Percentiles rank a stretch among this genome's conserved stretches.
Evolutionary conservation across 225 moss, liverwort and hornwort species (phyloP).

Genomic region (Climacium dendroides): DNA sequence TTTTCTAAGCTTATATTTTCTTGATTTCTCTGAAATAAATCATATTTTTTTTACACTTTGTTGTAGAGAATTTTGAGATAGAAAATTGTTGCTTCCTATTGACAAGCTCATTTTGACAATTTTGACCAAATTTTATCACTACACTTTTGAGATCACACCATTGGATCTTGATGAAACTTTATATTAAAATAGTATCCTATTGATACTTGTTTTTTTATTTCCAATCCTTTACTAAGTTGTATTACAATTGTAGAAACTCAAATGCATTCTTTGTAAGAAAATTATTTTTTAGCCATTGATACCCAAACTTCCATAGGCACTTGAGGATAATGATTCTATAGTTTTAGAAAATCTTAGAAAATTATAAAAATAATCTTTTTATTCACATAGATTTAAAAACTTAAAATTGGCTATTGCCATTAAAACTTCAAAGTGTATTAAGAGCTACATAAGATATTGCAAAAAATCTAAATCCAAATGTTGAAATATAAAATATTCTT

Average conservation of each 20-base stretch:
- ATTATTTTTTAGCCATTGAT: background rate
- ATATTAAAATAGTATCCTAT: fast-evolving
- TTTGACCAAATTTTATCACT: background rate
- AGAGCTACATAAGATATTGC: background rate
- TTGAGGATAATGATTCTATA: no score
- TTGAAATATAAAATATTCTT: background rate
- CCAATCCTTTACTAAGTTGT: no score
- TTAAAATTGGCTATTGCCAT: background rate
- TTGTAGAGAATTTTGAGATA: background rate
- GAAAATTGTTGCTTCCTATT: background rate
- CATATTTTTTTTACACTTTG: background rate
- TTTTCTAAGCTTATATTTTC: background rate
- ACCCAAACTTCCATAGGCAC: background rate
- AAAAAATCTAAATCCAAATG: background rate
- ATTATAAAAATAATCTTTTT: background rate
- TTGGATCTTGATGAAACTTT: background rate
- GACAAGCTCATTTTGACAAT: background rate
- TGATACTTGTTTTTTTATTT: background rate
- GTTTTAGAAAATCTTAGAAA: background rate
- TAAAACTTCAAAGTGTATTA: background rate
- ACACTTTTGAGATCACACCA: background rate
- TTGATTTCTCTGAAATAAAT: background rate
- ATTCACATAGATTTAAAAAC: background rate
- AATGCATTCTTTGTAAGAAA: background rate
- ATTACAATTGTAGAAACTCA: background rate